Base-by-base conservation (phyloP, 202 grass and related monocot species). In the Elaeis oleifera region DNA sequence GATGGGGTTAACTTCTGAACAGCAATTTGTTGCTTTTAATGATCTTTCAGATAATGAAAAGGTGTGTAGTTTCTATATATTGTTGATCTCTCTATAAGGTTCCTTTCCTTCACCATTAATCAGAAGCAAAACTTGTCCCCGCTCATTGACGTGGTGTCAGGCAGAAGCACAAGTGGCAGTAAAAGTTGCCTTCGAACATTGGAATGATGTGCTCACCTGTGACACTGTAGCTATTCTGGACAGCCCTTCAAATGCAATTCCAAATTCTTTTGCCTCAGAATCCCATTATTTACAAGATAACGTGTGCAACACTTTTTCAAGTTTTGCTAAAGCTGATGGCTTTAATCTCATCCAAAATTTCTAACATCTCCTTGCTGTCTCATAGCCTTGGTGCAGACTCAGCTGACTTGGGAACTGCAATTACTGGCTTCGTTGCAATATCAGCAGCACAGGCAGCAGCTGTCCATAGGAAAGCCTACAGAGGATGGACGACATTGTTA, bases 131-230 rank as follows among this genome's bases (percentile, higher is more conserved):
- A 68, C 51, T 32, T 32, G 5, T 32, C 6, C 6, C 29, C 49
- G 39, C 17, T 60, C 1, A 24, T 24, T 15, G 16, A 67, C 24
- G 23, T 24, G 23, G 24, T 77, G 74, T 31, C 73, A 97, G 94
- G 77, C 71, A 16, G 74, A 89, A 76, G 94, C 94, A 66, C 59
- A 22, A 69, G 74, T 24, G 6, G 54, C 51, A 63, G 84, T 83
- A 63, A 88, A 89, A 74, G 71, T 74, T 70, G 88, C 94, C 14
- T 92, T 79, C 77, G 76, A 86, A 59, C 69, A 84, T 71, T 89
- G 94, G 94, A 71, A 74, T 54, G 70, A 84, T 63, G 81, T 97
- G 3, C 54, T 49, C 2, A 79, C 79, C 51, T 86, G 36, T 52
- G 74, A 92, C 62, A 78, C 58, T 51, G 74, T 70, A 63, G 76